These are phyloP conservation scores for Mariannaea elegans DNA, from an alignment of 2,329 filamentous ascomycete species.

Conservation along the genomic window DNA sequence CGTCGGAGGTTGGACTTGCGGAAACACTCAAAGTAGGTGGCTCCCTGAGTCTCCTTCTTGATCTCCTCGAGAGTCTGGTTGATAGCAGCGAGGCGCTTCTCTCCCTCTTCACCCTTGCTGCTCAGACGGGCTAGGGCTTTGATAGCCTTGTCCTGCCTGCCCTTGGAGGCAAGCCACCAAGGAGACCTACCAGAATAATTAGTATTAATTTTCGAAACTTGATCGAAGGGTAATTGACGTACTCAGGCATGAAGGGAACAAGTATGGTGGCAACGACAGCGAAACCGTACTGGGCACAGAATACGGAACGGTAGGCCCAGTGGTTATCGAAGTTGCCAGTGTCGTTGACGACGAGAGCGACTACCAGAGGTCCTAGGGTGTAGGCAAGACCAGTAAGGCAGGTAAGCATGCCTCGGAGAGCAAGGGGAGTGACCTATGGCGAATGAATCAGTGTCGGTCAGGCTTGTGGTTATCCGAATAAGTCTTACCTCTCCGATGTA, in stretches of 20 bases:
- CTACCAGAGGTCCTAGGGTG: conserved; percentile 26
- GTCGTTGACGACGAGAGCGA: conserved; percentile 26
- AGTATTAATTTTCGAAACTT: not conserved
- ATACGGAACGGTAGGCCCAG: conserved; percentile 31
- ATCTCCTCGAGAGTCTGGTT: conserved; percentile 25
- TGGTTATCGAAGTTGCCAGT: conserved; percentile 16
- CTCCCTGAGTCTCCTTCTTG: conserved; percentile 26
- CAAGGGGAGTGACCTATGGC: not conserved
- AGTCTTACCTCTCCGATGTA: conserved; percentile 44
- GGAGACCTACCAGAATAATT: conserved; percentile 9
- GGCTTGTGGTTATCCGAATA: not conserved
- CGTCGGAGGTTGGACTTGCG: conserved; percentile 32
- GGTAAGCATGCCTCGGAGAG: conserved; percentile 28
- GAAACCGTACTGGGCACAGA: conserved; percentile 28
- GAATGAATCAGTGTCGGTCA: not conserved
- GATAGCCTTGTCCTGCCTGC: conserved; percentile 22
- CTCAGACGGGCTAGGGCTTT: conserved; percentile 23
- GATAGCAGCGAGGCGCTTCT: conserved; percentile 29
- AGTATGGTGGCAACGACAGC: conserved; percentile 21
- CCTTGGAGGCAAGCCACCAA: conserved; percentile 26
- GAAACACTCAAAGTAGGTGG: conserved; percentile 31
- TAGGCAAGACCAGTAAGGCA: conserved; percentile 26
- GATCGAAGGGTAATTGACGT: not conserved
- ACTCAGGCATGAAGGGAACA: conserved; percentile 29
- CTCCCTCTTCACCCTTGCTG: conserved; percentile 12